Conservation (phyloP, 371 early-diverging fungal species). For the Mucor velutinosus region DNA sequence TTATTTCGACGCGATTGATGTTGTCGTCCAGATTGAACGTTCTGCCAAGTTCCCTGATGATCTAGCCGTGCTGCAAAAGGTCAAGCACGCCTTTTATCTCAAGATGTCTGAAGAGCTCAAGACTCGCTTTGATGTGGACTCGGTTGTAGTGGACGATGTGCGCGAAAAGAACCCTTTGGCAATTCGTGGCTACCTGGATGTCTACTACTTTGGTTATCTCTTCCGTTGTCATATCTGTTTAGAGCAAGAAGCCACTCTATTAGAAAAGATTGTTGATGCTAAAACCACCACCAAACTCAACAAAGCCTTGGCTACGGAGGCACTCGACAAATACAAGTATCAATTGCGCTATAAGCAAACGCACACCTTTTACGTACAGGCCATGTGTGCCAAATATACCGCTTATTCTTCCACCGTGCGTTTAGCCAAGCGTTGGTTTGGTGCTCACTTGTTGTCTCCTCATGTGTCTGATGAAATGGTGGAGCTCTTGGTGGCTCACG, state of each 20-base stretch:
- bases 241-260: slow-evolving; percentile 69
- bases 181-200: slow-evolving; percentile 67
- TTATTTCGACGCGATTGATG: slow-evolving; percentile 75
- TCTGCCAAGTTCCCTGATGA: slow-evolving; percentile 92
- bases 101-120: slow-evolving; percentile 63
- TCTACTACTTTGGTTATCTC: slow-evolving; percentile 66
- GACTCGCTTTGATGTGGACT: slow-evolving; percentile 34
- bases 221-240: slow-evolving; percentile 79
- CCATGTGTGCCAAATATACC: slow-evolving; percentile 69
- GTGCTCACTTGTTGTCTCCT: slow-evolving; percentile 69
- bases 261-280: slow-evolving; percentile 56
- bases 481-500: slow-evolving; percentile 60
- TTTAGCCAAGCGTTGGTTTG: slow-evolving; percentile 86
- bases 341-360: slow-evolving; percentile 56
- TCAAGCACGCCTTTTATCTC: slow-evolving; percentile 87
- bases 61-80: slow-evolving; percentile 81
- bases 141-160: slow-evolving; percentile 49
- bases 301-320: slow-evolving; percentile 49
- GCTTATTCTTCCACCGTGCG: slow-evolving; percentile 75
- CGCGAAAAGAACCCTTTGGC: slow-evolving; percentile 47
- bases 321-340: slow-evolving; percentile 53
- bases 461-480: slow-evolving; percentile 65
- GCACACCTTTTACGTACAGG: slow-evolving; percentile 71
- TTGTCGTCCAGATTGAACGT: slow-evolving; percentile 82
- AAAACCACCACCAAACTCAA: slow-evolving; percentile 46